Base-by-base conservation (phyloP, 2,329 filamentous ascomycete genomes). In the Pyricularia grisea region DNA sequence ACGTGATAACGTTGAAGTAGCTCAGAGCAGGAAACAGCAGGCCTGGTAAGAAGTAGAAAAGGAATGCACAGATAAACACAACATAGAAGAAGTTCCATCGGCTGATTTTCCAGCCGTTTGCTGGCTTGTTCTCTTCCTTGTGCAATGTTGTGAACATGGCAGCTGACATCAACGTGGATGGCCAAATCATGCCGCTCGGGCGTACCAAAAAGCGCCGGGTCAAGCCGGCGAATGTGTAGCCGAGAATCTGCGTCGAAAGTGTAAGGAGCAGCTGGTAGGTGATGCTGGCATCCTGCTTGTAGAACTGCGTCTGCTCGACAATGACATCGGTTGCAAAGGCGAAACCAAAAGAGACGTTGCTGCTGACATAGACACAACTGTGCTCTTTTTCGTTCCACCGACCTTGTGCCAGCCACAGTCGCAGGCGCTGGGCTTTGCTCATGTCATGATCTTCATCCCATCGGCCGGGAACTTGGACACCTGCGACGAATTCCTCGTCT, bases 161-260 rank as follows among this genome's bases (percentile, higher is more conserved):
- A 0, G 92, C 92, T 25, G 92, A 94, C 84, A 94, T 68, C 67
- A 97, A 82, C 0, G 93, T 96, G 27, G 91, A 90, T 0, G 93
- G 93, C 93, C 93, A 97, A 66, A 97, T 93, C 91, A 97, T 96
- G 70, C 92, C 92, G 71, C 91, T 92, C 0, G 93, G 93, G 30
- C 92, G 88, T 31, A 97, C 92, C 4, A 97, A 84, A 76, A 93
- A 95, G 67, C 91, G 87, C 69, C 92, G 85, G 1, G 92, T 92
- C 63, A 97, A 82, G 1, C 93, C 93, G 67, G 93, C 93, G 76
- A 97, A 93, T 3, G 92, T 89, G 77, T 96, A 96, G 17, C 93
- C 93, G 42, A 96, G 81, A 31, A 95, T 92, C 76, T 97, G 93
- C 0, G 92, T 95, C 2, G 92, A 95, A 20, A 97, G 84, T 0